Base-by-base conservation (phyloP, 2,329 filamentous ascomycete species). In the Macrophomina pseudophaseolina region DNA sequence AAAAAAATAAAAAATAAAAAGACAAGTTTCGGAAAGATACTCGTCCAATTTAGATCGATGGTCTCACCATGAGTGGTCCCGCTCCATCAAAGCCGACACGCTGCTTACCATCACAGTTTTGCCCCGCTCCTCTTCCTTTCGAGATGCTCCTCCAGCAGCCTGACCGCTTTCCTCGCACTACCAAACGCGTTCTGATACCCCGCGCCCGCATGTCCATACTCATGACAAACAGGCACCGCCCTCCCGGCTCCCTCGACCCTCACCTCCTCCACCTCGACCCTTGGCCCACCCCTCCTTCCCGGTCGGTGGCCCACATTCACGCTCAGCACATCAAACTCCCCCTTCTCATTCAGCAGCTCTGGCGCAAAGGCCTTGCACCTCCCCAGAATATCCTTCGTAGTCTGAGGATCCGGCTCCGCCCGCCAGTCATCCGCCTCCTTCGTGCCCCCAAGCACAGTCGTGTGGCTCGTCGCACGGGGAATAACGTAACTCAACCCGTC, bases 141-240 rank as follows among this genome's bases (percentile, higher is more conserved):
- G 16, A 66, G 63, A 30, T 49, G 33, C 46, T 56, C 56, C 3
- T 49, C 54, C 28, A 71, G 28, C 63, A 71, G 48, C 60, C 59
- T 48, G 4, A 71, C 33, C 6, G 68, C 67, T 51, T 72, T 70
- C 32, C 58, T 58, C 38, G 71, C 71, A 7, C 56, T 59, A n/a
- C 71, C 71, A 28, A 71, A 62, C 28, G 68, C 68, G 54, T 70
- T 71, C 67, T 72, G 71, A 51, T 66, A 66, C 42, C 82, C 82
- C 49, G 77, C 81, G 2, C 81, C 81, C 28, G 76, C 78, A 78
- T 83, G 80, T 12, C 82, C 82, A 78, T 84, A 84, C 62, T 76
- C 73, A 78, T 84, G 82, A 44, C 83, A 77, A 9, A 70, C 73
- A 52, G 28, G 49, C 70, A 69, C 73, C 59, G 23, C 58, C 14